Evolutionary conservation across 177 flowering plant genomes (phyloP).

Genomic region (Vitis hybrid): DNA sequence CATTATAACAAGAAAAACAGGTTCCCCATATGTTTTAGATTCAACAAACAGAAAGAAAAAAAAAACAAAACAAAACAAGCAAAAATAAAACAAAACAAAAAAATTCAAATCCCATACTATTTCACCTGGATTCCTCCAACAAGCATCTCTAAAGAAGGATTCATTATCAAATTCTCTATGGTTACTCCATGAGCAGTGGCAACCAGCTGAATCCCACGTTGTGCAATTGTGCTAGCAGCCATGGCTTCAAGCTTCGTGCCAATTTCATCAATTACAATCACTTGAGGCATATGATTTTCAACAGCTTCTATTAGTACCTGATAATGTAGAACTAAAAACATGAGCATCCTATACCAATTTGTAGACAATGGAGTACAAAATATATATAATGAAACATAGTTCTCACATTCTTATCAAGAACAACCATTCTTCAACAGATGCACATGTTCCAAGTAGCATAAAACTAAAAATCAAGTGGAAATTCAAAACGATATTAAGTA

Average conservation of each 20-base stretch:
- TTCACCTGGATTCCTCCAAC: slow-evolving; percentile 89
- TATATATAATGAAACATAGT: no score
- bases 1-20: no score
- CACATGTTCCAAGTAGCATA: no score
- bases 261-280: slow-evolving; percentile 95
- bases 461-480: no score
- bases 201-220: slow-evolving; percentile 95
- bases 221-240: slow-evolving; percentile 98
- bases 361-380: no score
- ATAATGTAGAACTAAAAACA: slow-evolving; percentile 6
- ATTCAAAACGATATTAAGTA: no score
- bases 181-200: slow-evolving; percentile 98
- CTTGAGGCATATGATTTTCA: slow-evolving; percentile 98
- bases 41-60: neutral
- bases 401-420: no score
- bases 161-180: slow-evolving; percentile 81
- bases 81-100: slow-evolving; percentile 9
- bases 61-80: slow-evolving; percentile 43
- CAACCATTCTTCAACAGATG: no score
- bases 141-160: slow-evolving; percentile 93
- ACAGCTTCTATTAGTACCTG: slow-evolving; percentile 96
- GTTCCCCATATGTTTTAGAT: no score
- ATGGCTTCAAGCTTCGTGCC: slow-evolving; percentile 97
- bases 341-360: no score
- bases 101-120: neutral